Percentiles rank a stretch among this genome's conserved stretches.
phyloP scores from a whole-genome alignment of 108 stramenopile species.

The Nannochloropsis salina region DNA sequence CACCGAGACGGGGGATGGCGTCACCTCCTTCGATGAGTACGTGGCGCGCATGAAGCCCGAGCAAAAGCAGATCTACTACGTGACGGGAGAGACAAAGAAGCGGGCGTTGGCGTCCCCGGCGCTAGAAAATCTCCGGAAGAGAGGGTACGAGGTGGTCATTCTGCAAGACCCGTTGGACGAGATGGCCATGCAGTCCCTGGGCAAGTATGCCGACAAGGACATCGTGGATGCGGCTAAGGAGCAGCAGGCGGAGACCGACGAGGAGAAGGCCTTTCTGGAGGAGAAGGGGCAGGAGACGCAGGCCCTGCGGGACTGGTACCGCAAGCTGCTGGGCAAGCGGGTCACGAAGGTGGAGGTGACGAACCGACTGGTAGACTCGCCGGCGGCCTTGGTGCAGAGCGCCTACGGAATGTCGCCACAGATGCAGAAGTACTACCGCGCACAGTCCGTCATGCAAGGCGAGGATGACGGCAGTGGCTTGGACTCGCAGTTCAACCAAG shows the following conservation, averaged over 20 bases:
- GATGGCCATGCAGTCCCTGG: conserved; percentile 81
- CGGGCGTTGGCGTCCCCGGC: conserved; percentile 68
- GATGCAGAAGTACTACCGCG: conserved; percentile 95
- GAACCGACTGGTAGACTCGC: conserved; percentile 69
- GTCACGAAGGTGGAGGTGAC: conserved; percentile 84
- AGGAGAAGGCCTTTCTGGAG: conserved; percentile 57
- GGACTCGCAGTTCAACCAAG: conserved; percentile 59
- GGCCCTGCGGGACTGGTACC: conserved; percentile 4
- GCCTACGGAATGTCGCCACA: conserved; percentile 94
- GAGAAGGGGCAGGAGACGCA: not conserved
- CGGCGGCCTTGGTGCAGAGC: conserved; percentile 84
- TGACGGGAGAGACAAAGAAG: conserved; percentile 80
- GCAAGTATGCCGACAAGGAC: conserved; percentile 64
- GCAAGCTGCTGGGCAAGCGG: conserved; percentile 28
- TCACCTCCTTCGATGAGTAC: conserved; percentile 77
- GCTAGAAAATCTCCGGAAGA: conserved; percentile 72
- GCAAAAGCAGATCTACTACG: conserved; percentile 90
- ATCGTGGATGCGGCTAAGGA: conserved; percentile 74
- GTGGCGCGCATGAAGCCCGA: conserved; percentile 74
- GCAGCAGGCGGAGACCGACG: conserved; percentile 79
- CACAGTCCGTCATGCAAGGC: conserved; percentile 82
- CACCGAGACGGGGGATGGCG: conserved; percentile 68
- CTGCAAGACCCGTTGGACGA: conserved; percentile 93
- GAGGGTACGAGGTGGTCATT: conserved; percentile 84
- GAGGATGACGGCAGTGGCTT: conserved; percentile 53